phyloP scores from a whole-genome alignment of 2,329 filamentous ascomycete genomes.

The Cercospora sojina region DNA sequence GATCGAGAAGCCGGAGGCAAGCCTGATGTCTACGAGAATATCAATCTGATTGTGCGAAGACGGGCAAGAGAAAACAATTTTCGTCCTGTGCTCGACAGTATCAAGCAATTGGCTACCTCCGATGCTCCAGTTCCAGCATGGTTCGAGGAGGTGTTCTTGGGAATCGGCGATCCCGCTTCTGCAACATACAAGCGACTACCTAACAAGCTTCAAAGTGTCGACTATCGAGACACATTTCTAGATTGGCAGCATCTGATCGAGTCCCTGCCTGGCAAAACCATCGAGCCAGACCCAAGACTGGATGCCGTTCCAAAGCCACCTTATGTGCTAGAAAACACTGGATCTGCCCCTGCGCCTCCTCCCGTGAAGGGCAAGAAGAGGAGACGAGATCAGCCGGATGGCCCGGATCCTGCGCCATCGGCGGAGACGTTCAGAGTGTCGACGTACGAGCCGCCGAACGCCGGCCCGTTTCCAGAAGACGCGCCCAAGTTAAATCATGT shows the following conservation, averaged over 20 bases:
- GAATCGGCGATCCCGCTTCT: slow-evolving; percentile 87
- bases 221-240: slow-evolving; percentile 92
- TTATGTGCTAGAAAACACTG: slow-evolving; percentile 69
- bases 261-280: slow-evolving; percentile 80
- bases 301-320: slow-evolving; percentile 78
- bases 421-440: slow-evolving; percentile 75
- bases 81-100: slow-evolving; percentile 86
- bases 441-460: slow-evolving; percentile 85
- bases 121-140: slow-evolving; percentile 84
- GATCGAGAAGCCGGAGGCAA: slow-evolving; percentile 65
- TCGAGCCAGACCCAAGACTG: slow-evolving; percentile 73
- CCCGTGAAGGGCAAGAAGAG: slow-evolving; percentile 73
- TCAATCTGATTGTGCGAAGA: slow-evolving; percentile 84
- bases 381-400: slow-evolving; percentile 72
- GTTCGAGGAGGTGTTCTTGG: slow-evolving; percentile 96
- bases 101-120: slow-evolving; percentile 79
- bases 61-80: slow-evolving; percentile 95
- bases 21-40: slow-evolving; percentile 73
- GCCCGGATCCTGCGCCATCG: slow-evolving; percentile 57
- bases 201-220: slow-evolving; percentile 73
- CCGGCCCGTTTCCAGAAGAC: slow-evolving; percentile 85
- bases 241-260: slow-evolving; percentile 93
- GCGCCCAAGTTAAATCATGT: slow-evolving; percentile 76
- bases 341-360: slow-evolving; percentile 48
- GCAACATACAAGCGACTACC: slow-evolving; percentile 81